A percentile compares a stretch with the other conserved stretches of the same genome.
Evolutionary conservation across 495 filamentous ascomycete genomes (phyloP).

Genomic region (Evernia prunastri): DNA sequence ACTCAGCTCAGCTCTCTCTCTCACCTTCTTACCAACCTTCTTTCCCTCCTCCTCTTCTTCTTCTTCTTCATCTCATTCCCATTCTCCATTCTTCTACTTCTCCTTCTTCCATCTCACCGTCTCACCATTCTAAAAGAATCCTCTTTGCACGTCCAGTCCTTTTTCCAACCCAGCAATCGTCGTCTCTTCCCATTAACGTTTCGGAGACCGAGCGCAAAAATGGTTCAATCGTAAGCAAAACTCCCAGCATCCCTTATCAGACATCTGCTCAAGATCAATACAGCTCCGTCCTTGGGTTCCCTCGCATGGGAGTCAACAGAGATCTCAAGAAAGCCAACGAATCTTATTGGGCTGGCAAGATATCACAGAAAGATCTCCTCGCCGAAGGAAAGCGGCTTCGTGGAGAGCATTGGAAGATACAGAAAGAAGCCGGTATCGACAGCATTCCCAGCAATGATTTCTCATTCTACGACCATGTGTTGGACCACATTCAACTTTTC

Average conservation of each 20-base stretch:
- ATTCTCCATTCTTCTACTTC: background rate
- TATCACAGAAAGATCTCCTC: conserved; percentile 79
- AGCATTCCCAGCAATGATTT: conserved; percentile 99
- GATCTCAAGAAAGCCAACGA: conserved; percentile 99
- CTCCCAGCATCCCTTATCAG: background rate
- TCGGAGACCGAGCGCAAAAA: conserved; percentile 43
- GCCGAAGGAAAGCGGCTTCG: conserved; percentile 93
- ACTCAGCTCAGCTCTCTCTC: background rate
- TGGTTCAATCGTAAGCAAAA: conserved; percentile 68
- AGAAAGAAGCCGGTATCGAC: conserved; percentile 94
- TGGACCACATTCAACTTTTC: conserved; percentile 98
- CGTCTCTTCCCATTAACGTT: background rate
- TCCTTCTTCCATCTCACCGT: background rate
- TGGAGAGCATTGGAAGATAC: conserved; percentile 96
- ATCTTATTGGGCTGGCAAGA: conserved; percentile 92
- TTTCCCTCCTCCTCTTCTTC: background rate
- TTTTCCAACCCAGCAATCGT: background rate
- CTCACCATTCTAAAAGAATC: background rate
- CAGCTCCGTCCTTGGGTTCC: conserved; percentile 69
- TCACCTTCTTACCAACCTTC: background rate
- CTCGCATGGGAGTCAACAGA: conserved; percentile 94
- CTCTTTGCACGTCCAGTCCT: background rate
- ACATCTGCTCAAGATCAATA: conserved; percentile 12
- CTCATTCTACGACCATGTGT: conserved; percentile 95
- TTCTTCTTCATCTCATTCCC: too few species aligned